phyloP scores from a whole-genome alignment of 768 basidiomycete species.

The Boletus reticuloceps region DNA sequence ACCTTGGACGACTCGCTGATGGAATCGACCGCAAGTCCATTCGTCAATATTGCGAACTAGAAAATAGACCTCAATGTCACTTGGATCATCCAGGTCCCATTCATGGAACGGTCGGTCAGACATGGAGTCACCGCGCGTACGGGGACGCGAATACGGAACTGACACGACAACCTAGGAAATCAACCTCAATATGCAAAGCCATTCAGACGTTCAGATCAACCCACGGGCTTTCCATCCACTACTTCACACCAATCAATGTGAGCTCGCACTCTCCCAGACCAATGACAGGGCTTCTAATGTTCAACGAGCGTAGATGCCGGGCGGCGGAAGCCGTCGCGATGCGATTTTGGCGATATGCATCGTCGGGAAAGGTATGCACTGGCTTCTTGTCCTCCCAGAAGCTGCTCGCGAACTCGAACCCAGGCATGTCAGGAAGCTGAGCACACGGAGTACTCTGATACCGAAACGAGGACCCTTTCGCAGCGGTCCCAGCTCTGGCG shows the following conservation, averaged over 20 bases:
- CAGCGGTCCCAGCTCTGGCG: constrained; percentile 35
- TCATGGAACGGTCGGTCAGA: constrained; percentile 39
- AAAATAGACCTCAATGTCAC: constrained; percentile 49
- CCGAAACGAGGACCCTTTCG: constrained; percentile 46
- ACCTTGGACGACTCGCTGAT: constrained; percentile 38
- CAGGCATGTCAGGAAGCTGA: constrained; percentile 43
- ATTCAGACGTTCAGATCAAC: constrained; percentile 11
- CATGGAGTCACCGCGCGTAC: constrained; percentile 9
- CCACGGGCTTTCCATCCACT: constrained; percentile 34
- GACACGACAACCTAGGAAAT: constrained; percentile 44
- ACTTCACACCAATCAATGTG: constrained; percentile 54
- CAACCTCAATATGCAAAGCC: neutral
- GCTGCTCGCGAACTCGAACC: constrained; percentile 53
- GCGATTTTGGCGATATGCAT: constrained; percentile 57
- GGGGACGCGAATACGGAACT: constrained; percentile 40
- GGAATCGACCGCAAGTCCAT: constrained; percentile 49
- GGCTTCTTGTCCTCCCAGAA: constrained; percentile 65
- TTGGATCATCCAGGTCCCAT: constrained; percentile 46
- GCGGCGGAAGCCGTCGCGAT: constrained; percentile 51
- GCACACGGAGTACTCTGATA: constrained; percentile 51
- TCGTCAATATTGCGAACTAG: constrained; percentile 51
- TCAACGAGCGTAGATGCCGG: constrained; percentile 49
- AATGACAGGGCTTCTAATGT: constrained; percentile 45
- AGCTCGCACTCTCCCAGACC: constrained; percentile 52
- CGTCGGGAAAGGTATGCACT: constrained; percentile 44